These are phyloP conservation scores for Pyrenophora graminea DNA, from an alignment of 2,329 filamentous ascomycete genomes.

Conservation along the genomic window DNA sequence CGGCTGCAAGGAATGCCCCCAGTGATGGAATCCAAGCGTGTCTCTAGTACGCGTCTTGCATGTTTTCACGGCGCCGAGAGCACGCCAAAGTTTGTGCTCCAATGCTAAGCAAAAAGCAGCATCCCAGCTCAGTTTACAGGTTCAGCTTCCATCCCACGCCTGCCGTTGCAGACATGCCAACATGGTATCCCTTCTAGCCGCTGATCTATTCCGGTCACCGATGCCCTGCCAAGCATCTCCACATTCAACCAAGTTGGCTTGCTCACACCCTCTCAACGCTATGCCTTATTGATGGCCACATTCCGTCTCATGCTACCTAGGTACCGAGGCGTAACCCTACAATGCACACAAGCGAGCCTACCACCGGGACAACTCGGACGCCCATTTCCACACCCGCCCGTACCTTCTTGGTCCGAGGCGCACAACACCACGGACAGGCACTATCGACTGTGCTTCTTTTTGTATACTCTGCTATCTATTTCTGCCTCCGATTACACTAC, in stretches of 20 bases:
- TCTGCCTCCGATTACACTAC: background rate
- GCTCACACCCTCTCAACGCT: constrained; percentile 7
- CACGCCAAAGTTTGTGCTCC: background rate
- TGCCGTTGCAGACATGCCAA: background rate
- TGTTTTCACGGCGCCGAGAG: background rate
- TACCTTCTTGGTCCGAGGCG: constrained; percentile 10
- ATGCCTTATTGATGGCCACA: constrained; percentile 14
- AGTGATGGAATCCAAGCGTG: constrained; percentile 1
- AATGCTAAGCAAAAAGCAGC: constrained; percentile 2
- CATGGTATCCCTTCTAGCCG: constrained; percentile 3
- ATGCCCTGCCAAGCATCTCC: constrained; percentile 13
- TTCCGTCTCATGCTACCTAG: constrained; percentile 11
- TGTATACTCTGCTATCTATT: constrained; percentile 1
- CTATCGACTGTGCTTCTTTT: constrained; percentile 11
- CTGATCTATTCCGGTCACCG: constrained; percentile 11
- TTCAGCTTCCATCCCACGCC: constrained; percentile 2
- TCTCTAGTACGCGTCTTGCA: constrained; percentile 1
- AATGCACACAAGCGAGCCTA: constrained; percentile 17
- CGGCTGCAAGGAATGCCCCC: background rate
- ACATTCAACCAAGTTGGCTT: constrained; percentile 10
- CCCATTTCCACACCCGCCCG: constrained; percentile 7
- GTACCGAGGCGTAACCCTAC: constrained; percentile 13
- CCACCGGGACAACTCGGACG: constrained; percentile 18
- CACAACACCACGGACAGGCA: constrained; percentile 12
- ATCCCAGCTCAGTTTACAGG: background rate